Evolutionary conservation across 2,329 filamentous ascomycete genomes (phyloP), one percentile per base, ranked within the genome.

Genomic region (Colletotrichum sp.): DNA sequence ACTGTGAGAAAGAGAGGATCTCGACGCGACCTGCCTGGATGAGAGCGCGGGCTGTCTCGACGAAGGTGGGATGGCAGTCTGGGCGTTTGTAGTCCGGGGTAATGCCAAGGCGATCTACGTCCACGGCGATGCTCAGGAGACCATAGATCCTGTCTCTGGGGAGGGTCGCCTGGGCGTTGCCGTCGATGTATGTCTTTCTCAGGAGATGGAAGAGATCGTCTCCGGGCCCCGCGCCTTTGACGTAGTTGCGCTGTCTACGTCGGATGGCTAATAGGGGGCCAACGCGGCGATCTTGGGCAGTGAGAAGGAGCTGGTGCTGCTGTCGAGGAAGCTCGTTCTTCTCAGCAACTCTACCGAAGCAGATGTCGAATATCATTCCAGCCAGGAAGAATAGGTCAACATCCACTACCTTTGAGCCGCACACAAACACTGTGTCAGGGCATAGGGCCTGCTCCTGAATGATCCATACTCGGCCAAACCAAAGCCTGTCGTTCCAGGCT

Each of bases 381-480:
- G 75, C 68, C 24, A 77, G 26, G 16, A 79, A 77, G n/a, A 83
- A 79, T 26, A 80, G 78, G 52, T 83, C 79, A 30, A 82, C 79
- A 66, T 79, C 79, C 5, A 83, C 76, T 0, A 48, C 21, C 24
- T 74, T 78, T 8, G 58, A 68, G 10, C 83, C 83, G 64, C 82
- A 84, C 3, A 81, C 66, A 7, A 84, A 77, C 8, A 80, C 21
- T 2, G 80, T 78, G 1, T 43, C 32, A 0, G 78, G 74, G 4
- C 82, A 79, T 5, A 85, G 75, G 4, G 79, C 81, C 6, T 80
- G 78, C 67, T 82, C 81, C 38, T 82, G 81, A 28, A 82, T 75
- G 70, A 80, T 79, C 81, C 81, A 83, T 21, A 81, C 79, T 4
- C 81, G 79, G 6, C 76, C 58, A 70, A 82, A 82, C 80, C 81